These are phyloP conservation scores for Penicillium antarcticum DNA, from an alignment of 495 filamentous ascomycete species.

Conservation along the genomic window DNA sequence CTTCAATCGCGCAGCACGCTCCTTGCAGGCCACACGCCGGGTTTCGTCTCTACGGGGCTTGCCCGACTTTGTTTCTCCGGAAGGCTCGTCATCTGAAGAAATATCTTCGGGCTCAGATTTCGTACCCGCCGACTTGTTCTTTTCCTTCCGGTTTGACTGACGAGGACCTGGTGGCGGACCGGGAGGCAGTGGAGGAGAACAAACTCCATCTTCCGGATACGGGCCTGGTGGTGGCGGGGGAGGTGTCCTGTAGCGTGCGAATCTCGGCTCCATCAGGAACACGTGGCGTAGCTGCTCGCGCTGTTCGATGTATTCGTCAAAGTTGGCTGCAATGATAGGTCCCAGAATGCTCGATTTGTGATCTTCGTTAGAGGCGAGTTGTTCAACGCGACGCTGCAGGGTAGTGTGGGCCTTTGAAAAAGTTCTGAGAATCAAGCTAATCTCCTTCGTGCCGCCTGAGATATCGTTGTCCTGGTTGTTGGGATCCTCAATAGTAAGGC, in stretches of 20 bases:
- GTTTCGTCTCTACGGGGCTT: conserved; percentile 22
- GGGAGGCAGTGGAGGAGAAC: conserved; percentile 20
- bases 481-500: conserved; percentile 81
- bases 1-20: conserved; percentile 28
- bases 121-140: not conserved
- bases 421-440: conserved; percentile 52
- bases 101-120: conserved; percentile 3
- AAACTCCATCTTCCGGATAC: conserved; percentile 3
- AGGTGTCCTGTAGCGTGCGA: conserved; percentile 29
- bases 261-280: conserved; percentile 38
- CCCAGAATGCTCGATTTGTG: conserved; percentile 56
- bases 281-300: conserved; percentile 49
- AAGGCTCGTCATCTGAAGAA: conserved; percentile 2
- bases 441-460: conserved; percentile 71
- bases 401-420: conserved; percentile 61
- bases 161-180: conserved; percentile 12
- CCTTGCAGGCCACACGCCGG: conserved; percentile 20
- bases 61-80: conserved; percentile 6
- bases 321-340: conserved; percentile 67
- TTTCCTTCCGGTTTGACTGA: conserved; percentile 1
- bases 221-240: conserved; percentile 9
- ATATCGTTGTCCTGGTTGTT: conserved; percentile 84
- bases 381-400: conserved; percentile 6
- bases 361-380: not conserved
- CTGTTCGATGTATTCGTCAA: conserved; percentile 63